Evolutionary conservation across 805 yeast genomes (phyloP).

Genomic region (Metschnikowia continentalis): DNA sequence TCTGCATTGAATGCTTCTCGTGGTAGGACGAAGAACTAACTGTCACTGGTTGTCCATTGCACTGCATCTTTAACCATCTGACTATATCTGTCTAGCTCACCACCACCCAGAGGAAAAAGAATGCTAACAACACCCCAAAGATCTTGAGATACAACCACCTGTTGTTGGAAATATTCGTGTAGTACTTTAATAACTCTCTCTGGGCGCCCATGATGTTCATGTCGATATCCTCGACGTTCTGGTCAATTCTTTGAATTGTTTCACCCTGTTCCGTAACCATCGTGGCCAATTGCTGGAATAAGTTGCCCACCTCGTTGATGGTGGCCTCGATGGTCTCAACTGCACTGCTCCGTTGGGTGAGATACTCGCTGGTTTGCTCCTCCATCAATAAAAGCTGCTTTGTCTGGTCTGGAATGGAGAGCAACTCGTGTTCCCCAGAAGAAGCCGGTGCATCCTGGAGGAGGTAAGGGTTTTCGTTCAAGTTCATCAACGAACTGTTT

Average conservation of each 20-base stretch:
- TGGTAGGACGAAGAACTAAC: too few relatives aligned
- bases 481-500: conserved; percentile 13
- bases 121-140: conserved; percentile 79
- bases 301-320: conserved; percentile 90
- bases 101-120: conserved; percentile 73
- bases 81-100: conserved; percentile 44
- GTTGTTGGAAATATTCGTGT: conserved; percentile 80
- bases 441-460: conserved; percentile 18
- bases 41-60: too few relatives aligned
- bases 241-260: conserved; percentile 90
- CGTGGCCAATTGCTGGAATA: conserved; percentile 91
- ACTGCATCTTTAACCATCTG: too few relatives aligned
- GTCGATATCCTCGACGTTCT: conserved; percentile 88
- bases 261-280: conserved; percentile 99
- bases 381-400: conserved; percentile 74
- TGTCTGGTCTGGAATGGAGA: conserved; percentile 80
- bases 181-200: conserved; percentile 85
- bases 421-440: conserved; percentile 38
- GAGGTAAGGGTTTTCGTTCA: conserved; percentile 40
- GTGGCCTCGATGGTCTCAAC: conserved; percentile 97
- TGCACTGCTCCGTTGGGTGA: conserved; percentile 81
- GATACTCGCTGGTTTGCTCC: conserved; percentile 71
- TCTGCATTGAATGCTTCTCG: too few relatives aligned
- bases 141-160: conserved; percentile 89
- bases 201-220: conserved; percentile 92